These are phyloP conservation scores for Monoraphidium neglectum DNA, from an alignment of 139 green algal species.

Conservation along the genomic window DNA sequence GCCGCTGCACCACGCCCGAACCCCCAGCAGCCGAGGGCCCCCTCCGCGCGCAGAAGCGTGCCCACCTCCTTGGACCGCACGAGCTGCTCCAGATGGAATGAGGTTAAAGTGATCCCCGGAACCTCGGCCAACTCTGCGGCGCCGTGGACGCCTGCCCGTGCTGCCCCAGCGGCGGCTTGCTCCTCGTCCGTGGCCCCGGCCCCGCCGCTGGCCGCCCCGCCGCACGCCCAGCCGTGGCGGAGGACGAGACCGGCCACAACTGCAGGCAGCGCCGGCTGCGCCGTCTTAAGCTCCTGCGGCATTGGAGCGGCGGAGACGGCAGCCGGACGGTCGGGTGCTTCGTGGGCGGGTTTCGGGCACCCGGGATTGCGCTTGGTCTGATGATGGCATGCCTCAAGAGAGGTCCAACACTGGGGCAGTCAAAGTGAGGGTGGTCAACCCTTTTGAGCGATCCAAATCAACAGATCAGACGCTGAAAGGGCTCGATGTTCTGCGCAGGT, in stretches of 20 bases:
- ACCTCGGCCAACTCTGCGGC: background rate
- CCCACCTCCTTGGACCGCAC: conserved; percentile 28
- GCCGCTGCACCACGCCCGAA: too few species aligned
- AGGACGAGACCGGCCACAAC: conserved; percentile 20
- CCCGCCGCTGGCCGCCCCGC: background rate
- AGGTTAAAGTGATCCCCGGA: conserved; percentile 51
- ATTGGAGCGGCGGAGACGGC: background rate
- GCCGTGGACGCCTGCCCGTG: background rate
- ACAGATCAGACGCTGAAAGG: background rate
- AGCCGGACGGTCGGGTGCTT: background rate
- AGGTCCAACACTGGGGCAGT: background rate
- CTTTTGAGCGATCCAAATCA: background rate
- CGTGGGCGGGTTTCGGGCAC: background rate
- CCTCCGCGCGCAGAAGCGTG: background rate
- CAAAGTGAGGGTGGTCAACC: background rate
- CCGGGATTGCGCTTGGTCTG: background rate
- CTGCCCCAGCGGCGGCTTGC: background rate
- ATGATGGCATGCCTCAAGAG: background rate
- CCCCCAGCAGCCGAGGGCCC: background rate
- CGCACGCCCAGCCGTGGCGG: conserved; percentile 11
- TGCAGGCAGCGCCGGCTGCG: conserved; percentile 29
- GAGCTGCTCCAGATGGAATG: conserved; percentile 51
- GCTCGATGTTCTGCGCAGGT: background rate
- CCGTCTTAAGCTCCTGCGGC: conserved; percentile 50
- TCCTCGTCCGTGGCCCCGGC: background rate